Evolutionary conservation across 371 early-diverging fungal genomes (phyloP), one percentile per base, ranked within the genome.

Genomic region (Mucor racemosus): DNA sequence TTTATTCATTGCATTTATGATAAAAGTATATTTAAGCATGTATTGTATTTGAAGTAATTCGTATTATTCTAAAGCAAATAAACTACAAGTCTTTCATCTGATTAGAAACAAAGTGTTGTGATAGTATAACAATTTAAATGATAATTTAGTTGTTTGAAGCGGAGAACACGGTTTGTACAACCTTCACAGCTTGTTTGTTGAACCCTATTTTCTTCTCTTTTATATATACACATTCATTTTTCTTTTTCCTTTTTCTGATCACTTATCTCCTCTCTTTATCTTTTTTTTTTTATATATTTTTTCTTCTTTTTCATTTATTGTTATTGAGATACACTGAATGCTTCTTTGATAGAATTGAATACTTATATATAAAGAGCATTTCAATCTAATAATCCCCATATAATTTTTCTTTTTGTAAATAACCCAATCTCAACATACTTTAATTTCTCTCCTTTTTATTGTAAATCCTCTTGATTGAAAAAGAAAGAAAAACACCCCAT

Each of bases 401-500:
- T 44, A 44, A 44, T 44, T 44, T n/a, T 44, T 17, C 17, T 17
- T 42, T 42, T 44, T 44, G 44, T 44, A 44, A n/a, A 44, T 44
- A 44, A 44, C 17, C 17, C 17, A 44, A 44, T 44, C 44, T 44
- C 44, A 44, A 44, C 44, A 44, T 44, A 44, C 44, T 34, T 15
- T 35, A 44, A 33, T 61, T 33, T 33, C 42, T n/a, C 61, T 50
- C 21, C 19, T 42, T 48, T 50, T 61, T 50, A 41, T 41, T 61
- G 61, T 61, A 61, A 61, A 61, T 61, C 61, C 46, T 56, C 46
- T 61, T 61, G n/a, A 19, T 34, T 48, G 14, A 13, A 21, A 19
- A n/a, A 58, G 13, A 17, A 15, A 35, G 21, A 58, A 26, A 59
- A 60, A 21, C 15, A 21, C 8, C 53, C 4, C 8, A 17, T 31